phyloP scores from a whole-genome alignment of 2,329 filamentous ascomycete species.

The Hypoxylon sp. region DNA sequence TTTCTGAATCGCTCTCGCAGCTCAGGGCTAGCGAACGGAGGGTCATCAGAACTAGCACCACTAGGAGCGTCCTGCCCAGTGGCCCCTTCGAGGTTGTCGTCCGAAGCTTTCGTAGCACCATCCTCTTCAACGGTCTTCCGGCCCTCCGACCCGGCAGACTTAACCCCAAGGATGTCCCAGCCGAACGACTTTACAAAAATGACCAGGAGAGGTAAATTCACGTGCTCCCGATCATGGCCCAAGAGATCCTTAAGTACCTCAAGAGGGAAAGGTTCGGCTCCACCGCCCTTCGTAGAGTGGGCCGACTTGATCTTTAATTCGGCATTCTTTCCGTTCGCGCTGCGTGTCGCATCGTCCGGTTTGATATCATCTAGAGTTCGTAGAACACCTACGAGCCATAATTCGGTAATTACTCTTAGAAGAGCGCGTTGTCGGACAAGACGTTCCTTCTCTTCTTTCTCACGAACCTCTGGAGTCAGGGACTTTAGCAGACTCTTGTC shows the following conservation, averaged over 20 bases:
- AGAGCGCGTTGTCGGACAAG: constrained; percentile 86
- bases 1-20: constrained; percentile 88
- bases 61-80: constrained; percentile 63
- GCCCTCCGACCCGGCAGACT: constrained; percentile 77
- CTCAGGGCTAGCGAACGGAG: constrained; percentile 80
- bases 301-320: constrained; percentile 68
- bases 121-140: constrained; percentile 88
- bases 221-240: constrained; percentile 91
- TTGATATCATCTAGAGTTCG: constrained; percentile 79
- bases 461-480: constrained; percentile 82
- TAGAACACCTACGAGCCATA: constrained; percentile 93
- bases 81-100: constrained; percentile 62
- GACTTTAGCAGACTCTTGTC: constrained; percentile 86
- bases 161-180: constrained; percentile 93
- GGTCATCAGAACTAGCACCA: constrained; percentile 66
- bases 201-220: constrained; percentile 90
- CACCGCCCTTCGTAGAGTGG: constrained; percentile 70
- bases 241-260: constrained; percentile 98
- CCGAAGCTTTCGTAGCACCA: constrained; percentile 68
- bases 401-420: constrained; percentile 89
- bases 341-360: constrained; percentile 73
- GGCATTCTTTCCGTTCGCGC: constrained; percentile 71
- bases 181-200: constrained; percentile 96
- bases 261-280: constrained; percentile 91
- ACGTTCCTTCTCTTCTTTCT: constrained; percentile 96